Base-by-base conservation (phyloP, 495 filamentous ascomycete genomes). In the Penicillium dipodomyicola region DNA sequence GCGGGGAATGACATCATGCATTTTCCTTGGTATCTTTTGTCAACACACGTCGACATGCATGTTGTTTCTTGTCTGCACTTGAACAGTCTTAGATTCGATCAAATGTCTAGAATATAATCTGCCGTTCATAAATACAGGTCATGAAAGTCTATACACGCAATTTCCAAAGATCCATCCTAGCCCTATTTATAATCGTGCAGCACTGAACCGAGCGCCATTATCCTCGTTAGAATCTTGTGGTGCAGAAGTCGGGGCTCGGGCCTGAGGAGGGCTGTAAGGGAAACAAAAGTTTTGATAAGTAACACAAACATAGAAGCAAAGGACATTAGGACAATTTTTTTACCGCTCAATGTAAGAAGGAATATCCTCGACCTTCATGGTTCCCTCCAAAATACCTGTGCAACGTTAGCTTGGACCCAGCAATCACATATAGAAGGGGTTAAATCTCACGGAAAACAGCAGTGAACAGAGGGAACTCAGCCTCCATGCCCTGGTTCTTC, bases 401-500 rank as follows among this genome's bases (percentile, higher is more conserved):
- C 33, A 41, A 19, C 6, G 53, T 70, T 56, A 70, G 70, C 37
- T 42, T 22, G 19, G 20, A 29, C 32, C 55, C 19, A 15, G 43
- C 7, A 14, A 8, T 33, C n/a, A 49, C 17, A 8, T 29, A 8
- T 0, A 9, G 56, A 4, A 14, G 32, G 32, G 37, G 15, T 5
- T 23, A 29, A 23, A 17, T 67, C 76, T 65, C 69, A 79, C 76
- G 73, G 57, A 91, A 85, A 32, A 96, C 91, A 17, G 88, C 88
- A 51, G 89, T 96, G 61, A 99, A 90, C 30, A 99, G 72, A 39
- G 95, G 95, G 67, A 94, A 99, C 41, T 96, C 88, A 22, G 84
- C 73, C 74, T 95, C 92, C 59, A 83, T 75, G 5, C 84, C 86
- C 63, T 86, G 82, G 47, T 82, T 83, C 75, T 87, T 90, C 71